Percentiles rank a stretch among this genome's conserved stretches.
Conservation (phyloP, 2,329 filamentous ascomycete species). For the Fusarium newnesense region DNA sequence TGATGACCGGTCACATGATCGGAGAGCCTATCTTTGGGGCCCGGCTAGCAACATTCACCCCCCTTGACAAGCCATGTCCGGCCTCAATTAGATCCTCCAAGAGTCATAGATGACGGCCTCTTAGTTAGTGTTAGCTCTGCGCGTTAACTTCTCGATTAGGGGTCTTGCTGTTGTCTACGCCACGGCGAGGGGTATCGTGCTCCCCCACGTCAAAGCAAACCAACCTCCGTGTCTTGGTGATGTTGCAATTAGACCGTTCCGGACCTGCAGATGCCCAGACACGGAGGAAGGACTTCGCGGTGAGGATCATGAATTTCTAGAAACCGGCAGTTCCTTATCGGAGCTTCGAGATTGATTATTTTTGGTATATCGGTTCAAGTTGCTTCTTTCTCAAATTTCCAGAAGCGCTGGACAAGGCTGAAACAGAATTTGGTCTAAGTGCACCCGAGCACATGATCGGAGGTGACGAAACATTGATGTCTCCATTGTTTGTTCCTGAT, state of each 20-base stretch:
- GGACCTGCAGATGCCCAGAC: conserved; percentile 26
- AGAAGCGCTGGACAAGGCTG: neutral
- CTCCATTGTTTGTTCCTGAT: neutral
- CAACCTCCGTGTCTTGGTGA: conserved; percentile 6
- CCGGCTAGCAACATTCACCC: conserved; percentile 29
- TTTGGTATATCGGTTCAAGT: conserved; percentile 10
- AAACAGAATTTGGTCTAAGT: conserved; percentile 8
- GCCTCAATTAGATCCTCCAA: conserved; percentile 28
- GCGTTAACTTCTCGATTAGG: conserved; percentile 6
- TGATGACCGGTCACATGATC: conserved; percentile 30
- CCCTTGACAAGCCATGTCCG: conserved; percentile 30
- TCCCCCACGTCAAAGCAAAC: conserved; percentile 23
- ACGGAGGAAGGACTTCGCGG: neutral
- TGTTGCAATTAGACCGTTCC: conserved; percentile 27
- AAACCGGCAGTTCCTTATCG: conserved; percentile 9
- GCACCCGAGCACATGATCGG: conserved; percentile 9
- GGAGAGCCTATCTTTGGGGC: conserved; percentile 30
- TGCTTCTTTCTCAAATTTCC: neutral
- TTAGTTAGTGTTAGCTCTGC: neutral
- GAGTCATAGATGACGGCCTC: conserved; percentile 31
- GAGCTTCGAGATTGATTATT: neutral
- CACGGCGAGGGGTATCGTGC: conserved; percentile 2
- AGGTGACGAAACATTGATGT: conserved; percentile 4
- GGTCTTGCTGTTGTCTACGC: neutral
- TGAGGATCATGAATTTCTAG: conserved; percentile 16